Base-by-base conservation (phyloP, 2,329 filamentous ascomycete genomes). In the Chaetoscypha palmicola region DNA sequence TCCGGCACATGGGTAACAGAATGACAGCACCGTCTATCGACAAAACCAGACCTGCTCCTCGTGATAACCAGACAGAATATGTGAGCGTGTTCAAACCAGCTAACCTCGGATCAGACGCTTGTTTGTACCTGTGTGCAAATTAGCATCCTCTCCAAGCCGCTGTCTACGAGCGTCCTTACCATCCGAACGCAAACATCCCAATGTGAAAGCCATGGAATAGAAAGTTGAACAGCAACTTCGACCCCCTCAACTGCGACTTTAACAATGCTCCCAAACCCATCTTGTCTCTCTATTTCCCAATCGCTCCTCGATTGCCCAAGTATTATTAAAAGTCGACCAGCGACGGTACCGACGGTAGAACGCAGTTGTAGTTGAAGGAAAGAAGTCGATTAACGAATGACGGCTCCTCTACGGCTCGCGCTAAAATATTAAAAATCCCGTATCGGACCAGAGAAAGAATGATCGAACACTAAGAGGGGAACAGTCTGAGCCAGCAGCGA, bases 21-120 rank as follows among this genome's bases (percentile, higher is more conserved):
- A 98, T 95, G 53, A 97, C 72, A 60, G 87, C 83, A 44, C 79
- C 81, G 68, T 98, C 90, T 43, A 95, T 76, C 1, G 82, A 83
- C 47, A 98, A 72, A 4, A 86, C 84, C 31, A 98, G 69, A 57
- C 89, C 92, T 41, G 92, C 91, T 62, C 91, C 92, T 73, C 92
- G 81, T 21, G 92, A 97, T 47, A 96, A 78, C 91, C 91, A 98
- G 44, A 98, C 92, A 2, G 91, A 97, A 67, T 76, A 97, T 43
- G 74, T 73, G 38, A 98, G 77, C 0, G 69, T 76, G 66, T 98
- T 98, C 36, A 98, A 74, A 32, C 76, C 77, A 4, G 83, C 82
- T 21, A 98, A 72, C 45, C 78, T 77, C 8, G 62, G 49, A 60
- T 95, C 84, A 4, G 62, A 55, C 24, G 66, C 72, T 71, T 98